phyloP scores from a whole-genome alignment of 306 rosid genomes.

The Abrus pulchellus region DNA sequence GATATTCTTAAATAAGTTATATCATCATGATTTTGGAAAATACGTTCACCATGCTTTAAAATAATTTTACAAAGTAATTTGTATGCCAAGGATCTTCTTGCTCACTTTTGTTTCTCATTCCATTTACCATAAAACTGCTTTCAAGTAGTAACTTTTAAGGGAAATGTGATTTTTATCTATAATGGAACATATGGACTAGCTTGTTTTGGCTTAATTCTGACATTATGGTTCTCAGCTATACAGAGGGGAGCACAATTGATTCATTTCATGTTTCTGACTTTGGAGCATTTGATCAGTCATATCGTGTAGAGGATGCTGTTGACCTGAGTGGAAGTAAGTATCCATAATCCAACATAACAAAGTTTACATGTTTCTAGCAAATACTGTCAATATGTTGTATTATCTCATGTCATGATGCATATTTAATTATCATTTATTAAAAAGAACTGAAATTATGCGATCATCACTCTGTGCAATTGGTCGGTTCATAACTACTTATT shows the following conservation, averaged over 20 bases:
- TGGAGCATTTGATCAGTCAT: conserved; percentile 59
- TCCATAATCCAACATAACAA: conserved; percentile 8
- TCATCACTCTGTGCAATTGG: background rate
- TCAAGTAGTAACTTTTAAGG: background rate
- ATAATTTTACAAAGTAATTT: background rate
- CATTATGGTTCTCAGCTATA: conserved; percentile 51
- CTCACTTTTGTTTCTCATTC: background rate
- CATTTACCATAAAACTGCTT: background rate
- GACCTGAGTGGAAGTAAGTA: conserved; percentile 60
- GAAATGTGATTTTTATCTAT: conserved; percentile 4
- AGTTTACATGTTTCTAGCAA: conserved; percentile 34
- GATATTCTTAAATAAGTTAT: conserved; percentile 2
- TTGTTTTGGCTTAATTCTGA: conserved; percentile 23
- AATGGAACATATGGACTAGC: conserved; percentile 7
- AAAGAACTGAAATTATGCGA: conserved; percentile 4
- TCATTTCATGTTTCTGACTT: conserved; percentile 59
- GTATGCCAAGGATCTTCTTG: background rate
- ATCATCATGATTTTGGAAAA: conserved; percentile 25
- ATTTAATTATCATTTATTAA: conserved; percentile 20
- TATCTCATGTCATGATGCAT: conserved; percentile 30
- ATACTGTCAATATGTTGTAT: background rate
- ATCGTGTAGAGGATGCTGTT: conserved; percentile 50
- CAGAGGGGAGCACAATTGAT: conserved; percentile 52
- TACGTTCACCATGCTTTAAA: conserved; percentile 17
- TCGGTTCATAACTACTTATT: conserved; percentile 9